These are phyloP conservation scores for Pythium brassicae DNA, from an alignment of 352 stramenopile genomes.

Conservation along the genomic window DNA sequence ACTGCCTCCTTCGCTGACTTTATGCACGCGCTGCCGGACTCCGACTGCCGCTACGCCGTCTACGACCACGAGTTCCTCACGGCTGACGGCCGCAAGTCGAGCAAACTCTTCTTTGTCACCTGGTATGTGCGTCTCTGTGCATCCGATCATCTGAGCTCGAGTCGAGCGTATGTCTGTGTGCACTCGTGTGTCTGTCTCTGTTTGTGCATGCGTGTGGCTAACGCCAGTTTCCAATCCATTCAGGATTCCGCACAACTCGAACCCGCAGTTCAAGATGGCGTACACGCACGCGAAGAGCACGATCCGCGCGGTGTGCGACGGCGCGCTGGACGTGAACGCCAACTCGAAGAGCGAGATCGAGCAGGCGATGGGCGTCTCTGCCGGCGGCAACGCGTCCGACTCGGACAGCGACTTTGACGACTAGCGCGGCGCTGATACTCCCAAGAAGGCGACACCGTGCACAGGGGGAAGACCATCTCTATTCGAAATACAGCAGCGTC, in stretches of 20 bases:
- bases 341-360: slow-evolving; percentile 72
- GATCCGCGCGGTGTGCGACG: slow-evolving; percentile 72
- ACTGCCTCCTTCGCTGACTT: slow-evolving; percentile 54
- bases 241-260: slow-evolving; percentile 76
- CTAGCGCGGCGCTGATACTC: slow-evolving; percentile 11
- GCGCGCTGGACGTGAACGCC: slow-evolving; percentile 76
- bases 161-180: too few relatives aligned
- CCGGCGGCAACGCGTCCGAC: slow-evolving; percentile 60
- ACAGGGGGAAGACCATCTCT: too few relatives aligned
- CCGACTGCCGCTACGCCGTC: slow-evolving; percentile 83
- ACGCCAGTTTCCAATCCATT: background rate
- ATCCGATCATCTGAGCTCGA: background rate
- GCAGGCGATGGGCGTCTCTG: slow-evolving; percentile 52
- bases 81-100: slow-evolving; percentile 76
- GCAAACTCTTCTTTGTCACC: slow-evolving; percentile 86
- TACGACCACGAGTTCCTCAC: slow-evolving; percentile 84
- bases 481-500: slow-evolving; percentile 1
- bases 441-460: too few relatives aligned
- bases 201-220: background rate
- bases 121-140: slow-evolving; percentile 47
- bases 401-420: slow-evolving; percentile 86
- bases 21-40: slow-evolving; percentile 55
- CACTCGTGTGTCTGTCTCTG: too few relatives aligned
- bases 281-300: slow-evolving; percentile 86
- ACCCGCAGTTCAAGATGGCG: slow-evolving; percentile 84